Evolutionary conservation across 345 rosid genomes (phyloP), one percentile per base, ranked within the genome.

Genomic region (Trapa incisa): DNA sequence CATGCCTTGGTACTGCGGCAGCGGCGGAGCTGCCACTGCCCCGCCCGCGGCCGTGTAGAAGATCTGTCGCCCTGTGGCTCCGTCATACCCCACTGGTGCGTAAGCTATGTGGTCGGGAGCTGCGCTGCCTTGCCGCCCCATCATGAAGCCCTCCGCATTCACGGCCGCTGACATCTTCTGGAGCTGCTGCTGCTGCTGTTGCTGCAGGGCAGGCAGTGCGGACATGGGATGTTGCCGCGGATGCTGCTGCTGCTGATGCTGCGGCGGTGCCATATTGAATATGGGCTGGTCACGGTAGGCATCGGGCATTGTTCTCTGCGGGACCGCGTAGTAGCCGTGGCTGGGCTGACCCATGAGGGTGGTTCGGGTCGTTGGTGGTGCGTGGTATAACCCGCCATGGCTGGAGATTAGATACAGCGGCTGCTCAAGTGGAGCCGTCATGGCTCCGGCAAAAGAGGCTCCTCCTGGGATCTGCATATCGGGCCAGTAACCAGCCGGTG

Each of bases 271-370:
- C 77, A 89, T 33, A 78, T 77, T 85, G 81, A 83, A 89, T 12
- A 84, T 29, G 57, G 74, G 86, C 39, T 80, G 94, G 37, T 92
- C 98, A 57, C 96, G 73, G 87, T 89, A 92, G 67, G 78, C 75
- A 16, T 89, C 96, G 0, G 81, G 75, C 41, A 79, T 75, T 78
- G 87, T 72, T 74, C 94, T 69, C 67, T 87, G 98, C 70, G 85
- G 77, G 71, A 83, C 72, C 37, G 79, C 57, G 79, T 88, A 93
- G 71, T 85, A 87, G 4, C 86, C 48, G 72, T 86, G 96, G 81
- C 85, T 79, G 4, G 74, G 65, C 79, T 82, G 91, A 50, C 85
- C 85, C 67, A 80, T 53, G 0, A 79, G 72, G 43, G 43, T 15
- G 68, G 83, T 71, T 41, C 93, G 82, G 65, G 80, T 69, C 68